phyloP scores from a whole-genome alignment of 805 yeast species.

The Cyberlindnera mrakii region DNA sequence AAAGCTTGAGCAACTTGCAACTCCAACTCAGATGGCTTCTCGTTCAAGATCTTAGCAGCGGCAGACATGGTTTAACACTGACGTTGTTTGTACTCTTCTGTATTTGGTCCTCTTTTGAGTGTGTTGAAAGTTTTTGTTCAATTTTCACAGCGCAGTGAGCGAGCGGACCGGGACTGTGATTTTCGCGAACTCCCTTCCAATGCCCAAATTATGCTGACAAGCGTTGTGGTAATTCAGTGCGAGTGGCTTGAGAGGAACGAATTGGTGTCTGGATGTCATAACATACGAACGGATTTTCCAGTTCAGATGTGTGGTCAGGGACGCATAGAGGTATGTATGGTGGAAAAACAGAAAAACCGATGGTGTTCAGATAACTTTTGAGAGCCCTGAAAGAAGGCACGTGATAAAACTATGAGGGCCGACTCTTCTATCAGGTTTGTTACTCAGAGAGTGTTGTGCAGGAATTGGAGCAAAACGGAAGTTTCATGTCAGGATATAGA shows the following conservation, averaged over 20 bases:
- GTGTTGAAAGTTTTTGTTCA: constrained; percentile 11
- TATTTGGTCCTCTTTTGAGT: not conserved
- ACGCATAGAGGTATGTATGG: too few relatives aligned
- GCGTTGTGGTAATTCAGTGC: too few relatives aligned
- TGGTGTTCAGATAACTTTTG: not conserved
- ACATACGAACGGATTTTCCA: too few relatives aligned
- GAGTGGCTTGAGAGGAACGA: too few relatives aligned
- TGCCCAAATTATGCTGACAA: too few relatives aligned
- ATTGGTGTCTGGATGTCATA: constrained; percentile 1
- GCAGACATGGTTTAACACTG: constrained; percentile 70
- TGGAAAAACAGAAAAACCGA: not conserved
- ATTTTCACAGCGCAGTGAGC: not conserved
- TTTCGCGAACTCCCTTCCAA: not conserved
- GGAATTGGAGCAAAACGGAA: too few relatives aligned
- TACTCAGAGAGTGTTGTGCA: too few relatives aligned
- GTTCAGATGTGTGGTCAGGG: too few relatives aligned
- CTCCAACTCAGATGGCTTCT: constrained; percentile 97
- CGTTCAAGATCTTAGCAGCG: constrained; percentile 89
- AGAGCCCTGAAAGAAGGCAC: too few relatives aligned
- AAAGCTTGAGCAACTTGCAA: constrained; percentile 99
- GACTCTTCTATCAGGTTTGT: too few relatives aligned
- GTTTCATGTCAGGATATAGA: too few relatives aligned
- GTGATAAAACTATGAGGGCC: too few relatives aligned
- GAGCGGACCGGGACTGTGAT: constrained; percentile 1
- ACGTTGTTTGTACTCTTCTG: not conserved